Evolutionary conservation across 805 yeast species (phyloP).

Genomic region (Myxozyma geophila): DNA sequence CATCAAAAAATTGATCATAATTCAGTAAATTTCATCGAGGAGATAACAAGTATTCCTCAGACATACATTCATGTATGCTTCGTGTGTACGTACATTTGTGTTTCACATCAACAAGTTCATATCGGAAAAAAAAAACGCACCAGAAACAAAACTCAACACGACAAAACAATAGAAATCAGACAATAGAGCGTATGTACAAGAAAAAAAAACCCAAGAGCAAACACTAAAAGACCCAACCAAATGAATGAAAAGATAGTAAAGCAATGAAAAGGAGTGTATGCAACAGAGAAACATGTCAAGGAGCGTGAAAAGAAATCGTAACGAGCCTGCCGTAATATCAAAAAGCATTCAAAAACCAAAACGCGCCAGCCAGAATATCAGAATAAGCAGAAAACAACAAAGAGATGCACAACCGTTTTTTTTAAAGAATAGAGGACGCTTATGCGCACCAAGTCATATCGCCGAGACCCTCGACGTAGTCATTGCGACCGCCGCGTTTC

Average conservation of each 20-base stretch:
- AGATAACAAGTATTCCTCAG: not conserved
- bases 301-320: not conserved
- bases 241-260: slow-evolving; percentile 4
- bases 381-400: not conserved
- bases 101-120: not conserved
- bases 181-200: not conserved
- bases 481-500: slow-evolving; percentile 50
- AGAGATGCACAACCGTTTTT: not conserved
- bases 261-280: slow-evolving; percentile 1
- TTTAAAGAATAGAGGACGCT: not conserved
- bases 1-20: not conserved
- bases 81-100: too few species aligned
- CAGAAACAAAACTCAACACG: not conserved
- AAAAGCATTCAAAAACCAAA: not conserved
- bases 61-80: too few species aligned
- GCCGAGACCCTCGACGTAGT: slow-evolving; percentile 47
- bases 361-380: not conserved
- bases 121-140: not conserved
- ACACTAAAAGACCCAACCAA: not conserved
- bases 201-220: not conserved
- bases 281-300: not conserved
- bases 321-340: not conserved
- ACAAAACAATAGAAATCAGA: not conserved
- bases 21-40: not conserved
- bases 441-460: not conserved